A percentile compares a stretch with the other conserved stretches of the same genome.
Conservation (phyloP, 345 rosid species). For the Eutrema yunnanense region DNA sequence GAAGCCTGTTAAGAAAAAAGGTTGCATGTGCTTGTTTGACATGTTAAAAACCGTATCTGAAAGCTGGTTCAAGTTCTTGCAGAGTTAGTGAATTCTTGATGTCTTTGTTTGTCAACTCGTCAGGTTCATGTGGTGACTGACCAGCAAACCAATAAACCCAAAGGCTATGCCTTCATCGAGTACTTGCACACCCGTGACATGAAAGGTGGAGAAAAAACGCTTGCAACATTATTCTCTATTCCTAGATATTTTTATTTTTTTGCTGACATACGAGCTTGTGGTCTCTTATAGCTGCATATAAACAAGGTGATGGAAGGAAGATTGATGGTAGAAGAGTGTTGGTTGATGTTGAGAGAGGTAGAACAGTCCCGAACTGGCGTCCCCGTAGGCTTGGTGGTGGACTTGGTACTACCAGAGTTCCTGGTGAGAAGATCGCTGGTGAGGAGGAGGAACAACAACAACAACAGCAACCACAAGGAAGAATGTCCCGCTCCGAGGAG, state of each 20-base stretch:
- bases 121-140: constrained; percentile 83
- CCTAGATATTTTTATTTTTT: neutral
- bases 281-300: constrained; percentile 71
- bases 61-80: constrained; percentile 3
- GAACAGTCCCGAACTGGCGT: constrained; percentile 99
- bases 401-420: constrained; percentile 86
- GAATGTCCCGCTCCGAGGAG: constrained; percentile 68
- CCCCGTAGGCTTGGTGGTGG: constrained; percentile 99
- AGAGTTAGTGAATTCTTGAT: constrained; percentile 30
- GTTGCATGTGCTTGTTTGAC: constrained; percentile 58
- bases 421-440: constrained; percentile 81
- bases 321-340: constrained; percentile 97
- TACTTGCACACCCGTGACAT: constrained; percentile 92
- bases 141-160: constrained; percentile 72
- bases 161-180: constrained; percentile 95
- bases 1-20: constrained; percentile 80
- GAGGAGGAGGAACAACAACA: constrained; percentile 39
- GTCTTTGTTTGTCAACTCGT: constrained; percentile 25
- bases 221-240: neutral
- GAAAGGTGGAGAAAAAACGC: constrained; percentile 54
- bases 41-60: constrained; percentile 16
- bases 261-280: constrained; percentile 3
- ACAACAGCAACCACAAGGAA: constrained; percentile 34
- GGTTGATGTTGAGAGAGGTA: constrained; percentile 97
- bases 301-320: constrained; percentile 99